Conservation (phyloP, 148 eudicot genomes). For the Persicaria tinctoria region DNA sequence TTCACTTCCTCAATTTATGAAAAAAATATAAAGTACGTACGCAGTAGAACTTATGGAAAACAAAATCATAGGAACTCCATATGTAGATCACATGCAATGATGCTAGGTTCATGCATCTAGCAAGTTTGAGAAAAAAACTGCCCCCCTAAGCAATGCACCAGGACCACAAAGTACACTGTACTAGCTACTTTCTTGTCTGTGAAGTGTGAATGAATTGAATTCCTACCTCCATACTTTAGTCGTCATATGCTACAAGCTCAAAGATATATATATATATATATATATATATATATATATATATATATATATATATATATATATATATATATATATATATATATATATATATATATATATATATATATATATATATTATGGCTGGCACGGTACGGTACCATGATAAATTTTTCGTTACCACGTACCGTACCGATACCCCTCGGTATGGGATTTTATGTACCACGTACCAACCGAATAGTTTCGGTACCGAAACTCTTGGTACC, state of each 20-base stretch:
- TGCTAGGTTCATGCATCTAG: slow-evolving; percentile 2
- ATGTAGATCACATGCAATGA: background rate
- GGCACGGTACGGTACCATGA: too few relatives aligned
- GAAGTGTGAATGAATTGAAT: background rate
- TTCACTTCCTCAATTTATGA: background rate
- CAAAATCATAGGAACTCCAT: background rate
- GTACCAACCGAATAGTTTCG: too few relatives aligned
- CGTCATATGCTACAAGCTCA: background rate
- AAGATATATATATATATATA: background rate
- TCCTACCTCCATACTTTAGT: background rate
- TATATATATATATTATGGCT: too few relatives aligned
- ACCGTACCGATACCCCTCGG: too few relatives aligned
- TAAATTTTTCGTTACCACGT: too few relatives aligned
- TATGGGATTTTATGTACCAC: too few relatives aligned
- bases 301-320: too few relatives aligned
- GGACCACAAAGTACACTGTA: slow-evolving; percentile 17
- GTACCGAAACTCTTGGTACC: too few relatives aligned
- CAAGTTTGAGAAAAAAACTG: slow-evolving; percentile 1
- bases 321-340: too few relatives aligned
- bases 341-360: too few relatives aligned
- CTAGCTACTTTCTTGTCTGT: slow-evolving; percentile 4
- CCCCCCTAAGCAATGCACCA: slow-evolving; percentile 24
- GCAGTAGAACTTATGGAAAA: background rate
- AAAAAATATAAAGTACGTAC: background rate
- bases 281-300: too few relatives aligned